Percentiles rank a stretch among this genome's conserved stretches.
These are phyloP conservation scores for Kipferlia bialata DNA, from an alignment of 78 protist genomes.

Conservation along the genomic window DNA sequence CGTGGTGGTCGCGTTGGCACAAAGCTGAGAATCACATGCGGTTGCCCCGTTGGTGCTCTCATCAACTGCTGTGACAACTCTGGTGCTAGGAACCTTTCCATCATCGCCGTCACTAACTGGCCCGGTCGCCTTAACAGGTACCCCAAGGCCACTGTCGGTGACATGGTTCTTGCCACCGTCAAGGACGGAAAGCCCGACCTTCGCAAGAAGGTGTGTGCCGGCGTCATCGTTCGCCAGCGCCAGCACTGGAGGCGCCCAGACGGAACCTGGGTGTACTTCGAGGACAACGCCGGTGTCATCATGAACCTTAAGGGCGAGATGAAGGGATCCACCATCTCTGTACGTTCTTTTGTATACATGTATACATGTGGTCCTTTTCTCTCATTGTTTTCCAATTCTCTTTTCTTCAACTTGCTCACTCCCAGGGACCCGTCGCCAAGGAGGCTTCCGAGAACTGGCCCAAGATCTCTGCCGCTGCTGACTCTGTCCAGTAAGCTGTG, in stretches of 20 bases:
- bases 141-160: conserved; percentile 89
- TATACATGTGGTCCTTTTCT: too few species aligned
- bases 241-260: conserved; percentile 85
- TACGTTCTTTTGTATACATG: too few species aligned
- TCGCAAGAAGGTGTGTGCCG: conserved; percentile 85
- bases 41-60: conserved; percentile 80
- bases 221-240: conserved; percentile 92
- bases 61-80: conserved; percentile 99
- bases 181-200: conserved; percentile 98
- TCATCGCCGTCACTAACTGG: conserved; percentile 85
- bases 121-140: conserved; percentile 84
- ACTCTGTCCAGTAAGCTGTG: not conserved
- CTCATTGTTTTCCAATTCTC: too few species aligned
- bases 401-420: not conserved
- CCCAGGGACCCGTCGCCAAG: not conserved
- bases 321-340: conserved; percentile 95
- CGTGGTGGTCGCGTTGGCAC: conserved; percentile 54
- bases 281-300: conserved; percentile 97
- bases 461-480: not conserved
- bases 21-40: conserved; percentile 70
- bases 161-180: conserved; percentile 87
- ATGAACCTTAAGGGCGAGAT: conserved; percentile 95
- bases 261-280: conserved; percentile 85
- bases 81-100: conserved; percentile 97
- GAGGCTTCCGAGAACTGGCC: not conserved